Base-by-base conservation (phyloP, 192 early-diverging fungal species). In the Coemansia erecta region DNA sequence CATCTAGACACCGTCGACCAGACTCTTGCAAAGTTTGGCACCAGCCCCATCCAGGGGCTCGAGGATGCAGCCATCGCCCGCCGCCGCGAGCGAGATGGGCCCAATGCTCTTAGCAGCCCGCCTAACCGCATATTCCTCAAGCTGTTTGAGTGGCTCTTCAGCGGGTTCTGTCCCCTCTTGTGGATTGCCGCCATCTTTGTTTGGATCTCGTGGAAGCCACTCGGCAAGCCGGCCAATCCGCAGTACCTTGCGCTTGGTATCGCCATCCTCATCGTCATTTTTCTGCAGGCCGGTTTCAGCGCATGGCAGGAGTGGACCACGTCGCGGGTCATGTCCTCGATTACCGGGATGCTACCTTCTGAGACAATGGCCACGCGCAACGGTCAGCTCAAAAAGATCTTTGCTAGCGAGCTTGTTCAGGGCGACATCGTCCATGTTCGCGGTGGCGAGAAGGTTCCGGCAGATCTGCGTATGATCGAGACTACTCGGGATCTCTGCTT, bases 381-480 rank as follows among this genome's bases (percentile, higher is more conserved):
- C 57, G 90, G 91, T 17, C 24, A 14, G 4, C 21, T 19, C 12
- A 13, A 33, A 19, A 70, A 52, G 10, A 74, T 93, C 37, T 53
- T 82, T 9, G 74, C 85, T 19, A 59, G 61, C 4, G 67, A 85
- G 8, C 64, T 95, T 14, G 89, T 93, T 13, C 70, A 81, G 5
- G 93, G 93, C 50, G 93, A 95, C 53, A 56, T 92, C 8, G 85
- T 95, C 48, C 58, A 68, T 8, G 64, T 94, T 33, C 77, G 68
- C 0, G 53, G 84, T 10, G 92, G 91, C 26, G 74, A 87, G 56
- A 84, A 84, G 43, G 87, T 92, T n/a, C 92, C 93, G 18, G 91
- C 91, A 6, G 93, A 95, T 53, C 18, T 86, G 46, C 80, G 89
- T 3, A 58, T 95, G 48, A 63, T 92, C 15, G 70, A 79, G 9